These are phyloP conservation scores for Mortierella claussenii DNA, from an alignment of 192 early-diverging fungal genomes.

Conservation along the genomic window DNA sequence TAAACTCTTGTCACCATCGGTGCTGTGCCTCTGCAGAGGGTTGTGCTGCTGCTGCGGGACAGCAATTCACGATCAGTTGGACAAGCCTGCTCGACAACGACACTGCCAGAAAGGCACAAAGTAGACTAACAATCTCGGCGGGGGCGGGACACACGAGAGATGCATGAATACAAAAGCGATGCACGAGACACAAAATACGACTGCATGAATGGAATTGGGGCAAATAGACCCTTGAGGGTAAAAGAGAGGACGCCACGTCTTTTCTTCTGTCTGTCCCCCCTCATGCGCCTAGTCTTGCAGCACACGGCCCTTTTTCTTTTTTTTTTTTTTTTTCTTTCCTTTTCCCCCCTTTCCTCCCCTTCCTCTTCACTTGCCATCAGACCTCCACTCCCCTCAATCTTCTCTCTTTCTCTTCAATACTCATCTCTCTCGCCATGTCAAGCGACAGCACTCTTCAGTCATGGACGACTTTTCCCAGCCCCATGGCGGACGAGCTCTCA, in stretches of 20 bases:
- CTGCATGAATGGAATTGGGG: neutral
- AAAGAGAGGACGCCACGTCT: slow-evolving; percentile 4
- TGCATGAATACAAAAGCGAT: too few relatives aligned
- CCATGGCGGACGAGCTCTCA: neutral
- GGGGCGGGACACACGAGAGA: too few relatives aligned
- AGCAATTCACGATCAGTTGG: too few relatives aligned
- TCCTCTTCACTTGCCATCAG: neutral
- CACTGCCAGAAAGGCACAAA: neutral
- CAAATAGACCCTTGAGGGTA: neutral
- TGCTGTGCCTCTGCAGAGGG: too few relatives aligned
- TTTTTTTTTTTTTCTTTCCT: neutral
- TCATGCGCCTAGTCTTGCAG: neutral
- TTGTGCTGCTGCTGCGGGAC: too few relatives aligned
- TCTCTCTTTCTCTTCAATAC: neutral
- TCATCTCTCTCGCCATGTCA: neutral
- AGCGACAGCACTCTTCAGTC: too few relatives aligned
- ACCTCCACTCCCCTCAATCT: neutral
- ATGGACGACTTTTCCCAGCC: too few relatives aligned
- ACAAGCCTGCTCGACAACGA: too few relatives aligned
- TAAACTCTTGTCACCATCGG: too few relatives aligned
- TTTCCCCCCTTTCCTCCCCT: neutral
- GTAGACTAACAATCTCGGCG: neutral
- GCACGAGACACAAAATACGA: neutral
- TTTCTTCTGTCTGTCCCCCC: neutral
- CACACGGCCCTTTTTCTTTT: neutral